These are phyloP conservation scores for Pichia thaimueangensis DNA, from an alignment of 805 yeast species.

Conservation along the genomic window DNA sequence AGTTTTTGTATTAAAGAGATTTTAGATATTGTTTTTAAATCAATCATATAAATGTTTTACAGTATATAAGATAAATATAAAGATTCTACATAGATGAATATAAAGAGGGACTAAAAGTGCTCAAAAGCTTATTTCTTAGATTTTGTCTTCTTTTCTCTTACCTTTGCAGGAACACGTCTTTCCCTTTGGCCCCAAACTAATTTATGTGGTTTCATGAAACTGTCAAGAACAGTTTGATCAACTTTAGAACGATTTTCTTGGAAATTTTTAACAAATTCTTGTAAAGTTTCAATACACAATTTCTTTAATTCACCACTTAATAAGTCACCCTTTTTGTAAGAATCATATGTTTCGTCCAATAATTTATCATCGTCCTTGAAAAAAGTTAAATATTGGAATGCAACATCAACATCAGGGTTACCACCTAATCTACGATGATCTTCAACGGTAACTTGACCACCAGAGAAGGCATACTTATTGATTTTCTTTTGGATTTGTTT, in stretches of 20 bases:
- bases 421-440: conserved; percentile 91
- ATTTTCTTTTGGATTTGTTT: conserved; percentile 90
- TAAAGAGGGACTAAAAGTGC: too few relatives aligned
- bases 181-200: conserved; percentile 68
- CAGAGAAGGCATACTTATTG: conserved; percentile 94
- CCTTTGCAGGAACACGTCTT: conserved; percentile 66
- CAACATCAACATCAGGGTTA: conserved; percentile 90
- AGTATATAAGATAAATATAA: too few relatives aligned
- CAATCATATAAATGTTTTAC: too few relatives aligned
- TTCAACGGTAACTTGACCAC: conserved; percentile 82
- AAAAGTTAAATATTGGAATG: conserved; percentile 87
- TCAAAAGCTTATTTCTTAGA: conserved; percentile 20
- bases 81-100: too few relatives aligned
- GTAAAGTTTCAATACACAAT: conserved; percentile 72
- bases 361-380: conserved; percentile 85
- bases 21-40: too few relatives aligned
- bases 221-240: conserved; percentile 51
- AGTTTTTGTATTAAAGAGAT: too few relatives aligned
- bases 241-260: conserved; percentile 71
- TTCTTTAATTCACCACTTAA: conserved; percentile 93
- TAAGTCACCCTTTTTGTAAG: conserved; percentile 73
- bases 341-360: conserved; percentile 51
- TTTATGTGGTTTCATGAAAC: conserved; percentile 81
- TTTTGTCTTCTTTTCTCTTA: conserved; percentile 36
- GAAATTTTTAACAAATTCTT: conserved; percentile 71